A percentile compares a stretch with the other conserved stretches of the same genome.
phyloP scores from a whole-genome alignment of 1,284 basidiomycete genomes.

The Cutaneotrichosporon cutaneum region DNA sequence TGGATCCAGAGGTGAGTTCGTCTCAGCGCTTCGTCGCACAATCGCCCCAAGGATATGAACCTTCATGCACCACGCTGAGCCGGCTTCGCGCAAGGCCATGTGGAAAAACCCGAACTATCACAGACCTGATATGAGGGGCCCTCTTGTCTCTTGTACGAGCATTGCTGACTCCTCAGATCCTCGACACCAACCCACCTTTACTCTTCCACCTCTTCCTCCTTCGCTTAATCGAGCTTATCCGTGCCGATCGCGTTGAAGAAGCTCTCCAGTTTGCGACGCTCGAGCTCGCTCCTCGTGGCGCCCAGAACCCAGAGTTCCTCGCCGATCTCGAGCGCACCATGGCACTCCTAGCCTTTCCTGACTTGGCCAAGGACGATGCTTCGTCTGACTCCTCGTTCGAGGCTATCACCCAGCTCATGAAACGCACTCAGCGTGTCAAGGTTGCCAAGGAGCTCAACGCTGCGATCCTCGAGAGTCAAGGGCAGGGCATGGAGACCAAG shows the following conservation, averaged over 20 bases:
- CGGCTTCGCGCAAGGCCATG: constrained; percentile 54
- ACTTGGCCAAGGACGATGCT: constrained; percentile 55
- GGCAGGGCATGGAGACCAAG: constrained; percentile 90
- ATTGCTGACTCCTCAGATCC: constrained; percentile 63
- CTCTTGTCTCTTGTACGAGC: constrained; percentile 18
- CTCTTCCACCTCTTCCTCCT: constrained; percentile 94
- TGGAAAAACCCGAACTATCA: constrained; percentile 50
- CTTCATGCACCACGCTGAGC: constrained; percentile 99
- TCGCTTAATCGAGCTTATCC: constrained; percentile 90
- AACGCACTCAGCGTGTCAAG: constrained; percentile 81
- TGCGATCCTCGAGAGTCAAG: constrained; percentile 85
- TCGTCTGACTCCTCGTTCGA: constrained; percentile 43
- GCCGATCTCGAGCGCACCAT: constrained; percentile 90
- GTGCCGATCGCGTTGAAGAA: constrained; percentile 71
- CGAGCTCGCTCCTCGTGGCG: constrained; percentile 89
- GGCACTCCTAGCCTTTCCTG: constrained; percentile 84
- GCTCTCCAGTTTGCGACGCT: constrained; percentile 88
- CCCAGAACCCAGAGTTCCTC: constrained; percentile 91
- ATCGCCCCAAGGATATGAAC: constrained; percentile 68
- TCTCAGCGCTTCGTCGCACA: constrained; percentile 11
- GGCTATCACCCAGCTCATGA: constrained; percentile 60
- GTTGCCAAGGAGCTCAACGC: constrained; percentile 90
- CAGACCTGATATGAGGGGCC: constrained; percentile 56
- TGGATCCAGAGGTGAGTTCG: constrained; percentile 88
- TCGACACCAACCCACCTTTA: constrained; percentile 85